Evolutionary conservation across 1,284 basidiomycete species (phyloP).

Genomic region (Microbotryum scabiosae): DNA sequence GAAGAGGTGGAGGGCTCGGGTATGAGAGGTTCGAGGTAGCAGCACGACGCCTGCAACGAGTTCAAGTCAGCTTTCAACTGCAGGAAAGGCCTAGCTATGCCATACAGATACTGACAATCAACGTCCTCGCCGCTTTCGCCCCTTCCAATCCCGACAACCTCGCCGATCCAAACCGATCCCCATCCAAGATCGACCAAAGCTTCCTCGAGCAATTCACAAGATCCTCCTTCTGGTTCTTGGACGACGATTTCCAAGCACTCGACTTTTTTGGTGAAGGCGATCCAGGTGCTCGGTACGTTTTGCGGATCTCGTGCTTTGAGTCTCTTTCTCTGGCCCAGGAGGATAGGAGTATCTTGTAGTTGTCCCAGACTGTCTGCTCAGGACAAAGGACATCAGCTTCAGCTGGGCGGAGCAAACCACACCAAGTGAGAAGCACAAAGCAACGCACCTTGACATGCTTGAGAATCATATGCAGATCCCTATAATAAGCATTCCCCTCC

Average conservation of each 20-base stretch:
- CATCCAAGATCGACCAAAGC: conserved; percentile 10
- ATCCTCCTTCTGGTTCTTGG: conserved; percentile 14
- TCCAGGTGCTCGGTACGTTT: not conserved
- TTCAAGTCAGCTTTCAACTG: no score
- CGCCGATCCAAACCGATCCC: not conserved
- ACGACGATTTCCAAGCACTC: conserved; percentile 7
- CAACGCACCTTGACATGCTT: conserved; percentile 11
- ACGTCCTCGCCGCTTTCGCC: conserved; percentile 1
- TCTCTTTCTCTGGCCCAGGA: not conserved
- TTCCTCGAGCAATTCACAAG: conserved; percentile 4
- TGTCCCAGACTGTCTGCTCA: no score
- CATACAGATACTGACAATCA: conserved; percentile 4
- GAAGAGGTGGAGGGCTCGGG: not conserved
- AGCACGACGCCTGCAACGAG: conserved; percentile 15
- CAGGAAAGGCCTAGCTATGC: no score
- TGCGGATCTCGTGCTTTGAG: not conserved
- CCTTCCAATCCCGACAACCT: conserved; percentile 8
- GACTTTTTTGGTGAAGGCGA: conserved; percentile 16
- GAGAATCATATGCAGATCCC: conserved; percentile 9
- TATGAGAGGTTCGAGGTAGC: conserved; percentile 15
- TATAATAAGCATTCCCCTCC: not conserved
- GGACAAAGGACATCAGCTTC: no score
- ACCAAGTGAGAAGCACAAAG: no score
- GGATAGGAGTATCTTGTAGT: not conserved
- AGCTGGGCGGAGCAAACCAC: no score